Base-by-base conservation (phyloP, 768 basidiomycete species). In the Boletus vermiculosoides region DNA sequence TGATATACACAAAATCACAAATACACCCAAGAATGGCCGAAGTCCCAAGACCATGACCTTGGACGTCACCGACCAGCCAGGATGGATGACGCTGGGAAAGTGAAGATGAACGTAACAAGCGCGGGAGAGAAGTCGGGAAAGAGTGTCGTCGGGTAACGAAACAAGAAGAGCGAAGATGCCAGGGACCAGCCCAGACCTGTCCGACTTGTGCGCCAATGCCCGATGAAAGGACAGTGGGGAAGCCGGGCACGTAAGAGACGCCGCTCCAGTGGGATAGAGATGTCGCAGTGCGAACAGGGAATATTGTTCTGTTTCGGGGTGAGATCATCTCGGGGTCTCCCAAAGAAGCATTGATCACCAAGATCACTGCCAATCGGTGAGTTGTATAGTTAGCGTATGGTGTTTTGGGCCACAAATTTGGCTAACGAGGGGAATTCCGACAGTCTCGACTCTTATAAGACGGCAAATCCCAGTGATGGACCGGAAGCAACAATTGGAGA, bases 151-250 rank as follows among this genome's bases (percentile, higher is more conserved):
- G 12, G 23, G 33, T 39, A 48, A 46, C 16, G 34, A 47, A 52
- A 45, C 30, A 20, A 25, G 36, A 39, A 49, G 41, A 36, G 54
- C 2, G 36, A 47, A 59, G 18, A 39, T 33, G 48, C 6, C 28
- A 50, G 45, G 60, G 53, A 50, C 60, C 63, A 56, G 68, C 65
- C 63, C 63, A 52, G 45, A 39, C 52, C 53, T 45, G 22, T 47
- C 57, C n/a, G 41, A 50, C 47, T 15, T 40, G 31, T 3, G 23
- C 11, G 2, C 56, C 50, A 59, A 31, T 34, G 40, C 25, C 34
- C 28, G 28, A 51, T 48, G n/a, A 53, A 50, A 30, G 23, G 39
- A n/a, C 33, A n/a, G 28, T 46, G 23, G n/a, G 42, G 12, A 44
- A 12, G 18, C 20, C 30, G 7, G 46, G 23, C 7, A 31, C 8